Percentiles rank a stretch among this genome's conserved stretches.
Evolutionary conservation across 768 basidiomycete genomes (phyloP).

Genomic region (Pholiota microspora): DNA sequence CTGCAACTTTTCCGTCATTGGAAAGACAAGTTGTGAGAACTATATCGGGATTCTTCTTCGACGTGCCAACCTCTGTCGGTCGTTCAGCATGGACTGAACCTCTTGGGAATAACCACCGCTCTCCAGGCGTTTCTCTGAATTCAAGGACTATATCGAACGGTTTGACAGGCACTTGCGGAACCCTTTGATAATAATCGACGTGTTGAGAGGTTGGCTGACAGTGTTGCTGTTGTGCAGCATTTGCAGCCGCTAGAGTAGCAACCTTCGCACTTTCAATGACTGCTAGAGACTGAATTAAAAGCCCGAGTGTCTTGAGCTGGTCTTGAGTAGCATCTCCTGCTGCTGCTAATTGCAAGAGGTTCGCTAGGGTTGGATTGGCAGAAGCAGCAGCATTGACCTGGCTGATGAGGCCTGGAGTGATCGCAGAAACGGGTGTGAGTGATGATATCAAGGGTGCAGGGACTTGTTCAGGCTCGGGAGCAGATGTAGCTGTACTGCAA

Average conservation of each 20-base stretch:
- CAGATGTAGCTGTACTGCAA: not conserved
- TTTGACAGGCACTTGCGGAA: constrained; percentile 34
- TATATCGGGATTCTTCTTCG: constrained; percentile 21
- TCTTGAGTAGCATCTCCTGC: constrained; percentile 58
- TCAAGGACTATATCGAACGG: constrained; percentile 76
- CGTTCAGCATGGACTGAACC: constrained; percentile 51
- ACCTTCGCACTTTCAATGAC: constrained; percentile 22
- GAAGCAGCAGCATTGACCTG: constrained; percentile 67
- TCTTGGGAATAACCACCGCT: constrained; percentile 70
- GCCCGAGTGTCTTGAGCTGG: constrained; percentile 64
- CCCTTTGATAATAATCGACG: constrained; percentile 8
- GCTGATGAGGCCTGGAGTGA: constrained; percentile 56
- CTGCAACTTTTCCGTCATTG: constrained; percentile 19
- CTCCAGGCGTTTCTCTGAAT: constrained; percentile 59
- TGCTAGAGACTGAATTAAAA: constrained; percentile 71
- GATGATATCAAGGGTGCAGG: constrained; percentile 45
- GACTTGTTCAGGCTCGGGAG: constrained; percentile 12
- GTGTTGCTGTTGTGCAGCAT: constrained; percentile 11
- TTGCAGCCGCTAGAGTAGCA: constrained; percentile 10
- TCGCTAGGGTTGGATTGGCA: constrained; percentile 65
- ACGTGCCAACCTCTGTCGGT: constrained; percentile 15
- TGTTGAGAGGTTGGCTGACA: not conserved
- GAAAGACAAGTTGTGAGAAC: constrained; percentile 16
- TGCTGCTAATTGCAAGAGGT: constrained; percentile 63
- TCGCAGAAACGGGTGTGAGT: constrained; percentile 38